Conservation (phyloP, 2,329 filamentous ascomycete genomes). For the Rhinocladiella similis region DNA sequence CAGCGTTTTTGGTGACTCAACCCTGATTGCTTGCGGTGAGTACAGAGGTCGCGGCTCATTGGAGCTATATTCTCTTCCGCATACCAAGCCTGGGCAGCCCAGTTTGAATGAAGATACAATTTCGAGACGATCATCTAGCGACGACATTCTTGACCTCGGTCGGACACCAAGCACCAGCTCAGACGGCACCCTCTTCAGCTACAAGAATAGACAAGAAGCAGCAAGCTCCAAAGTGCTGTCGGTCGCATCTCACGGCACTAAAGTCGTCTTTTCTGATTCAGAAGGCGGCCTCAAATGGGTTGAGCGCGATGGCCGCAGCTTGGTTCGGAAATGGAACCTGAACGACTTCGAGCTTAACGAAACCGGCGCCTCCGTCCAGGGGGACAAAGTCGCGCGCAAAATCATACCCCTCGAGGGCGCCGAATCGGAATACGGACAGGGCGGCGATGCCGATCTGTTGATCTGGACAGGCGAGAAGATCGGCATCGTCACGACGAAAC, state of each 20-base stretch:
- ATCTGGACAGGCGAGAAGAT: slow-evolving; percentile 88
- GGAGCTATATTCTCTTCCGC: slow-evolving; percentile 70
- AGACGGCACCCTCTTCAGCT: slow-evolving; percentile 41
- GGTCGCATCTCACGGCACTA: slow-evolving; percentile 76
- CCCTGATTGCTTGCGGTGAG: slow-evolving; percentile 79
- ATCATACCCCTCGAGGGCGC: slow-evolving; percentile 47
- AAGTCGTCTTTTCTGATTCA: slow-evolving; percentile 80
- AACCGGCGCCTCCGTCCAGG: slow-evolving; percentile 12
- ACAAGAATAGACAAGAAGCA: slow-evolving; percentile 81
- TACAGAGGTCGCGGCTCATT: slow-evolving; percentile 90
- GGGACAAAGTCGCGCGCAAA: slow-evolving; percentile 21
- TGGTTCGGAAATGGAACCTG: slow-evolving; percentile 57
- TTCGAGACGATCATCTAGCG: slow-evolving; percentile 6
- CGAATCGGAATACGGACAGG: slow-evolving; percentile 48
- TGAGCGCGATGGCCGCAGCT: slow-evolving; percentile 70
- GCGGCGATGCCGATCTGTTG: slow-evolving; percentile 78
- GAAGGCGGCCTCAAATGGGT: slow-evolving; percentile 87
- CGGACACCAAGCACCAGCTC: background rate
- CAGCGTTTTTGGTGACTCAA: slow-evolving; percentile 48
- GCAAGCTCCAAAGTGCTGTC: slow-evolving; percentile 79
- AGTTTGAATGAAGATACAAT: background rate
- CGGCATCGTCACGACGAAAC: slow-evolving; percentile 55
- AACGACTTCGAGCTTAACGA: slow-evolving; percentile 43
- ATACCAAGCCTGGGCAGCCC: slow-evolving; percentile 21
- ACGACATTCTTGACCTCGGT: slow-evolving; percentile 2